Evolutionary conservation across 2,329 filamentous ascomycete genomes (phyloP).

Genomic region (Metarhizium humberi): DNA sequence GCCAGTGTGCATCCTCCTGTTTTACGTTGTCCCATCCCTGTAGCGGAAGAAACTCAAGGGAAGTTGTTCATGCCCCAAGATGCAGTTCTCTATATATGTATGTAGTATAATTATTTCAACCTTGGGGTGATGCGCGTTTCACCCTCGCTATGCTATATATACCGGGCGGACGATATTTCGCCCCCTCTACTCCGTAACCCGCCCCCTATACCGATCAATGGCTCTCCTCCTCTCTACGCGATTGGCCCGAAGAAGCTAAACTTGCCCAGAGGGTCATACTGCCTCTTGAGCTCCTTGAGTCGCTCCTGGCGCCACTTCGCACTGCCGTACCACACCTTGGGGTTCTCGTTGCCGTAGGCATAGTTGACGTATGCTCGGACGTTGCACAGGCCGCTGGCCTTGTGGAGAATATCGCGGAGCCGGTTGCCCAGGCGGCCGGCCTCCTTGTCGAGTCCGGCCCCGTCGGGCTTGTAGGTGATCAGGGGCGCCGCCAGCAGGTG

Average conservation of each 20-base stretch:
- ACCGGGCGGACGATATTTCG: no score
- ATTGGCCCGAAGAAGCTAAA: conserved; percentile 33
- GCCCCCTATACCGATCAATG: not conserved
- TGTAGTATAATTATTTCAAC: no score
- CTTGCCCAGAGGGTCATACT: conserved; percentile 33
- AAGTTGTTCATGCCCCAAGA: no score
- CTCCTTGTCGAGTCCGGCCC: conserved; percentile 20
- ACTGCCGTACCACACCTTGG: conserved; percentile 32
- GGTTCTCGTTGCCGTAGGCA: conserved; percentile 33
- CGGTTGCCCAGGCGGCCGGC: conserved; percentile 26
- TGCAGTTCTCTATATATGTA: no score
- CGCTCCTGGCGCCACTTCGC: conserved; percentile 37
- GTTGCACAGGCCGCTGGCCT: conserved; percentile 21
- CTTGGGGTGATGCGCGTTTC: no score
- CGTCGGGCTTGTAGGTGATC: conserved; percentile 24
- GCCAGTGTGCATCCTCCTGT: no score
- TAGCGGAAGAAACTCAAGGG: no score
- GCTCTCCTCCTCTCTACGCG: not conserved
- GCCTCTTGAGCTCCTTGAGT: conserved; percentile 33
- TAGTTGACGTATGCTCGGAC: conserved; percentile 39
- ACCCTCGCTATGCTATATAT: no score
- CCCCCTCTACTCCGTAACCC: not conserved
- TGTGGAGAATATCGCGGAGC: conserved; percentile 26
- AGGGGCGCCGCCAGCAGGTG: conserved; percentile 32
- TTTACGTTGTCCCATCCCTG: no score